Evolutionary conservation across 257 asterid genomes (phyloP).

Genomic region (Solanum sitiens): DNA sequence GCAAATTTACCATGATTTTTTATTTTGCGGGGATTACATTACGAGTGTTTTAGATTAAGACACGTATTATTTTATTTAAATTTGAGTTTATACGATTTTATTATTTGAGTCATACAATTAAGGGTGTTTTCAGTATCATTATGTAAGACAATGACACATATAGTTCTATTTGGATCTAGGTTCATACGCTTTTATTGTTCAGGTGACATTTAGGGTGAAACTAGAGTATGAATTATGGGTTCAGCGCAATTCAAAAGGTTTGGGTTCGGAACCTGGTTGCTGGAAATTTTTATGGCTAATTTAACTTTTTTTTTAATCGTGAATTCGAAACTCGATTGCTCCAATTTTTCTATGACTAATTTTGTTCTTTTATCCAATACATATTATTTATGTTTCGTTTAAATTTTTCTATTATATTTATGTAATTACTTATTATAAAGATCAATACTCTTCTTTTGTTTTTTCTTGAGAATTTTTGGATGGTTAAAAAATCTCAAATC

Average conservation of each 20-base stretch:
- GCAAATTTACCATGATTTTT: not conserved
- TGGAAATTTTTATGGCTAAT: no score
- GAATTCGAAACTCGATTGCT: rapidly evolving
- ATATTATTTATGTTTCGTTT: no score
- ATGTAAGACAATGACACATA: not conserved
- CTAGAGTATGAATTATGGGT: not conserved
- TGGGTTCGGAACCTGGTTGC: no score
- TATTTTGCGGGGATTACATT: rapidly evolving
- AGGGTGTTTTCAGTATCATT: not conserved
- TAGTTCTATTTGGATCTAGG: no score
- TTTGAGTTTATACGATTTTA: rapidly evolving
- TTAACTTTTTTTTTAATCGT: no score
- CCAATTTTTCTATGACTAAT: no score
- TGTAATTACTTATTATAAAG: no score
- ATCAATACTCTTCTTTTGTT: no score
- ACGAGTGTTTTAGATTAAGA: not conserved
- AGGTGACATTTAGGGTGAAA: not conserved
- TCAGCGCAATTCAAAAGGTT: not conserved
- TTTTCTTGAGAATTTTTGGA: no score
- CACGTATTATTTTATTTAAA: not conserved
- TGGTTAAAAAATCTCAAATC: rapidly evolving
- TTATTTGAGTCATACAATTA: no score
- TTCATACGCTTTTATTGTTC: not conserved
- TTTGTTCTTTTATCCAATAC: no score
- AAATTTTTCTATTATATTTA: no score